These are phyloP conservation scores for Penicillium paradoxum DNA, from an alignment of 495 filamentous ascomycete species.

Conservation along the genomic window DNA sequence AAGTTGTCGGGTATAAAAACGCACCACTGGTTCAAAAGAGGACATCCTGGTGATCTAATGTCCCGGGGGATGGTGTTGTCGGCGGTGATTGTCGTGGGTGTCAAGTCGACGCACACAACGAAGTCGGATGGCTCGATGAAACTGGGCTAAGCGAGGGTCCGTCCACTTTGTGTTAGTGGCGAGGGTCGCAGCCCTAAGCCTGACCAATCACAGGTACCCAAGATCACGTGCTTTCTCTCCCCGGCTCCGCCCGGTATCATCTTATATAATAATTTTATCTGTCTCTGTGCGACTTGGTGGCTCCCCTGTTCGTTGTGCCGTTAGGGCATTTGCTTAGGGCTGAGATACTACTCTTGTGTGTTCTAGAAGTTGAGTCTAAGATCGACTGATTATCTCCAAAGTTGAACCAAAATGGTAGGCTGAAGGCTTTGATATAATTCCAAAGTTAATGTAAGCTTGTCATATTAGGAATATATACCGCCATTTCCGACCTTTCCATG, in stretches of 20 bases:
- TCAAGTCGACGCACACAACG: constrained; percentile 45
- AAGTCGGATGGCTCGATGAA: constrained; percentile 41
- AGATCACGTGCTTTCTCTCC: constrained; percentile 20
- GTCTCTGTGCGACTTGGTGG: constrained; percentile 5
- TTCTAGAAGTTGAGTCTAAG: constrained; percentile 17
- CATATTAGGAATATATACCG: no score
- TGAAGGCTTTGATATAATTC: not conserved
- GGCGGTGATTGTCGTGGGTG: constrained; percentile 49
- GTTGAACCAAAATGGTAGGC: not conserved
- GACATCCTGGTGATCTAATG: constrained; percentile 77
- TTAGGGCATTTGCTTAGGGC: constrained; percentile 26
- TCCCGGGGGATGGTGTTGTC: constrained; percentile 44
- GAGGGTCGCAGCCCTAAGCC: constrained; percentile 44
- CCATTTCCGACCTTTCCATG: no score
- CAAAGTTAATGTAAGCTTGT: not conserved
- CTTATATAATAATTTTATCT: constrained; percentile 5
- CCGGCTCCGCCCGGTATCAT: not conserved
- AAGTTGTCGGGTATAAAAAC: constrained; percentile 38
- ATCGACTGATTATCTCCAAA: not conserved
- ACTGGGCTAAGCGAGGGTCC: constrained; percentile 39
- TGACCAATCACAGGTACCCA: constrained; percentile 14
- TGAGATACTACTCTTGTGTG: constrained; percentile 7
- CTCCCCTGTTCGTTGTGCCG: not conserved
- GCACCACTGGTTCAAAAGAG: constrained; percentile 93
- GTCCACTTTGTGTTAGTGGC: constrained; percentile 30